Percentiles rank a stretch among this genome's conserved stretches.
Conservation (phyloP, 2,329 filamentous ascomycete genomes). For the Diaporthe capsici region DNA sequence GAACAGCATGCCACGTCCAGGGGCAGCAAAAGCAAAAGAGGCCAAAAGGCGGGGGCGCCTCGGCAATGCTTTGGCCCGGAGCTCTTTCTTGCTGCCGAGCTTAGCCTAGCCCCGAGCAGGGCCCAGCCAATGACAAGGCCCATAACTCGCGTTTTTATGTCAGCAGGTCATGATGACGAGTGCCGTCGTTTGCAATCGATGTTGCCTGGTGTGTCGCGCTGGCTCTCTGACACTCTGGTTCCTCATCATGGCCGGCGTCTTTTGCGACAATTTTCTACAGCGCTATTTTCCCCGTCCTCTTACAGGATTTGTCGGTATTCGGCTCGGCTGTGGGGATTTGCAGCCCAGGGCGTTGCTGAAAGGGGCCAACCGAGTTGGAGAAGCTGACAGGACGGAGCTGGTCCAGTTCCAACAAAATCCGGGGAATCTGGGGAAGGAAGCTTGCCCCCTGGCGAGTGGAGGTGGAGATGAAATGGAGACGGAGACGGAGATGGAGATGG, state of each 20-base stretch:
- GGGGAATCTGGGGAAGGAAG: slow-evolving; percentile 33
- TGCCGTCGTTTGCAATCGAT: not conserved
- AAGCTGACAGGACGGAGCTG: slow-evolving; percentile 30
- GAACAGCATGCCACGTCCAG: slow-evolving; percentile 1
- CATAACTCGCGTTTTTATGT: slow-evolving; percentile 5
- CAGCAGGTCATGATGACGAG: slow-evolving; percentile 27
- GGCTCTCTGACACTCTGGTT: not conserved
- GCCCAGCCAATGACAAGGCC: not conserved
- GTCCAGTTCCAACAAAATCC: slow-evolving; percentile 22
- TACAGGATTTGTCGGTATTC: not conserved
- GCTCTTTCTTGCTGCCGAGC: not conserved
- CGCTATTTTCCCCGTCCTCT: not conserved
- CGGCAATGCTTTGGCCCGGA: slow-evolving; percentile 30
- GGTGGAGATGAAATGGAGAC: slow-evolving; percentile 30
- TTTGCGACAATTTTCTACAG: not conserved
- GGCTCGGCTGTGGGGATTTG: not conserved
- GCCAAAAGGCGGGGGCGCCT: slow-evolving; percentile 33
- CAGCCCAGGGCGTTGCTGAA: slow-evolving; percentile 6
- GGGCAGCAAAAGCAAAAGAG: slow-evolving; percentile 11
- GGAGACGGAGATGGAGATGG: slow-evolving; percentile 2
- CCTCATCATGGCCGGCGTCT: not conserved
- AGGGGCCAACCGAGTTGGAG: slow-evolving; percentile 26
- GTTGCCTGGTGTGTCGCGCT: not conserved
- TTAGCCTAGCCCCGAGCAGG: not conserved
- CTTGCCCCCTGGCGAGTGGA: slow-evolving; percentile 6